Conservation (phyloP, 2,329 filamentous ascomycete species). For the Lojkania enalia region DNA sequence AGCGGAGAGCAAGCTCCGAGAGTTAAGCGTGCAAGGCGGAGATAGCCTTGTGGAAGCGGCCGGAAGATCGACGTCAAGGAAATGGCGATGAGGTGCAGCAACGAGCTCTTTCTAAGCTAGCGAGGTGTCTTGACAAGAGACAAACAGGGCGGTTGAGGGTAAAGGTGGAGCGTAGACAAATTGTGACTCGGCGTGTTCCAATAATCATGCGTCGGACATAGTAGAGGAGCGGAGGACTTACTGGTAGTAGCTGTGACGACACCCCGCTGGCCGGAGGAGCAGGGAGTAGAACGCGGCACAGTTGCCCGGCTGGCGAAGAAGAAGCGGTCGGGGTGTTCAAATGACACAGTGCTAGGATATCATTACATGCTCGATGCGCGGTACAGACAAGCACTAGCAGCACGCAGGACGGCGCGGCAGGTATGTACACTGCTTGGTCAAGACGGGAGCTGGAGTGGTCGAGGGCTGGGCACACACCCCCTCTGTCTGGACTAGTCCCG, state of each 20-base stretch:
- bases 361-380: no score
- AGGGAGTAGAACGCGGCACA: no score
- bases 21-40: slow-evolving; percentile 2
- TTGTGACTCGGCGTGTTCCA: slow-evolving; percentile 29
- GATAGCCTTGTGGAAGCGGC: slow-evolving; percentile 22
- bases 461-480: no score
- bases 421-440: no score
- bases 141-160: slow-evolving; percentile 9
- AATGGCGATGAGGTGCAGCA: slow-evolving; percentile 6
- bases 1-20: slow-evolving; percentile 14
- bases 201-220: slow-evolving; percentile 23
- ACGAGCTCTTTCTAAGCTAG: no score
- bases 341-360: no score
- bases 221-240: slow-evolving; percentile 26
- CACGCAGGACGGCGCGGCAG: no score
- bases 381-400: no score
- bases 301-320: background rate
- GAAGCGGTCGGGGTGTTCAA: background rate
- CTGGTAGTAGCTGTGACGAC: slow-evolving; percentile 7
- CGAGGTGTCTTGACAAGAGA: no score
- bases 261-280: background rate
- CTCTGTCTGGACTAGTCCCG: no score
- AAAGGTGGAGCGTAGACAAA: slow-evolving; percentile 19
- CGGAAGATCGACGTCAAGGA: slow-evolving; percentile 27
- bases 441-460: no score